phyloP scores from a whole-genome alignment of 768 basidiomycete species.

The Macrolepiota fuliginosa region DNA sequence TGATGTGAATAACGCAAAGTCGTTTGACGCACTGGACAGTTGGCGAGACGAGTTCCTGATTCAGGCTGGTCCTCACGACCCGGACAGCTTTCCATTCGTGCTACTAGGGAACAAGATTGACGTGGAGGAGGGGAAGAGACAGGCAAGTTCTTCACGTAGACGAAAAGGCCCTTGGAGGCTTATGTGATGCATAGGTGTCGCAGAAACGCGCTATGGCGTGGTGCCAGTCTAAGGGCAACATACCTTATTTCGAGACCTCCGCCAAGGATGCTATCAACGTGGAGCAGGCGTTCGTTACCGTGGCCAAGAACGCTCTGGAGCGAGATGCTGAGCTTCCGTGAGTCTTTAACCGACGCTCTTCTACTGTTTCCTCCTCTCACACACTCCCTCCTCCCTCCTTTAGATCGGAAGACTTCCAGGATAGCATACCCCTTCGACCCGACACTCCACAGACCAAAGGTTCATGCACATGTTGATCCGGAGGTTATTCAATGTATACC shows the following conservation, averaged over 20 bases:
- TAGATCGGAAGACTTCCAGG: conserved; percentile 9
- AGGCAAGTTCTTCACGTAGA: conserved; percentile 50
- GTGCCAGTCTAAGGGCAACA: conserved; percentile 99
- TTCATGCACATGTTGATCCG: conserved; percentile 8
- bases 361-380: neutral
- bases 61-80: conserved; percentile 96
- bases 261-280: conserved; percentile 99
- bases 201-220: conserved; percentile 99
- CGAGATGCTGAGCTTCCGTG: conserved; percentile 76
- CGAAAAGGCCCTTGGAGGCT: neutral
- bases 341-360: neutral
- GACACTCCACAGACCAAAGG: conserved; percentile 6
- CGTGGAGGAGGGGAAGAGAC: conserved; percentile 96
- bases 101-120: conserved; percentile 99
- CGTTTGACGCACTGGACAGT: conserved; percentile 97
- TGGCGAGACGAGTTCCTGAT: conserved; percentile 99
- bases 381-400: neutral
- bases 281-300: conserved; percentile 99
- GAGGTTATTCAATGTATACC: neutral
- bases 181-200: conserved; percentile 64
- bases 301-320: conserved; percentile 96
- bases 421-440: conserved; percentile 11
- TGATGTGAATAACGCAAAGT: conserved; percentile 98
- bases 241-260: conserved; percentile 99
- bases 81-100: conserved; percentile 99